A percentile compares a stretch with the other conserved stretches of the same genome.
These are phyloP conservation scores for Vanderwaltozyma polyspora DNA, from an alignment of 805 yeast species.

Conservation along the genomic window DNA sequence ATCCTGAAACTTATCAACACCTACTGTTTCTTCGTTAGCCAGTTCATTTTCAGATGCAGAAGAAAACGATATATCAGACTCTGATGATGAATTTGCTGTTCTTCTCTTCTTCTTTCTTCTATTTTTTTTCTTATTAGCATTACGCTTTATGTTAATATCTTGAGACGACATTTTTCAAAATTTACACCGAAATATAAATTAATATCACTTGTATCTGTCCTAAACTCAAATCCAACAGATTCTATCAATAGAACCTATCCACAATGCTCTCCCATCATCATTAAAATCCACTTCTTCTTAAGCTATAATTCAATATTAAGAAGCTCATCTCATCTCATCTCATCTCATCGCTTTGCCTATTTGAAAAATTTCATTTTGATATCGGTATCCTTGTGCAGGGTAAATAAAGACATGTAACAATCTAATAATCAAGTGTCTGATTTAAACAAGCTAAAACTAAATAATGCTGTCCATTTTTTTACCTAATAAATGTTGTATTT, in stretches of 20 bases:
- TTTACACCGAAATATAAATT: constrained; percentile 3
- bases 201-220: too few species aligned
- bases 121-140: constrained; percentile 21
- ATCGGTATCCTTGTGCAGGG: too few species aligned
- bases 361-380: neutral
- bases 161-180: constrained; percentile 6
- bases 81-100: constrained; percentile 58
- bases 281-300: too few species aligned
- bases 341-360: constrained; percentile 8
- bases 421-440: too few species aligned
- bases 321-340: neutral
- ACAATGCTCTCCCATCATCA: too few species aligned
- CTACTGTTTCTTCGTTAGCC: constrained; percentile 5
- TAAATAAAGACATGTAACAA: too few species aligned
- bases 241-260: too few species aligned
- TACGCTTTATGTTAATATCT: constrained; percentile 3
- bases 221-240: too few species aligned
- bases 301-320: too few species aligned
- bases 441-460: too few species aligned
- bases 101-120: constrained; percentile 71
- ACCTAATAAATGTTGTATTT: too few species aligned
- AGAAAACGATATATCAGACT: constrained; percentile 33
- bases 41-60: constrained; percentile 22
- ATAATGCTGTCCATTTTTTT: too few species aligned
- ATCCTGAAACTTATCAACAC: constrained; percentile 7